Base-by-base conservation (phyloP, 2,329 filamentous ascomycete genomes). In the Ophiostoma triangulosporum region DNA sequence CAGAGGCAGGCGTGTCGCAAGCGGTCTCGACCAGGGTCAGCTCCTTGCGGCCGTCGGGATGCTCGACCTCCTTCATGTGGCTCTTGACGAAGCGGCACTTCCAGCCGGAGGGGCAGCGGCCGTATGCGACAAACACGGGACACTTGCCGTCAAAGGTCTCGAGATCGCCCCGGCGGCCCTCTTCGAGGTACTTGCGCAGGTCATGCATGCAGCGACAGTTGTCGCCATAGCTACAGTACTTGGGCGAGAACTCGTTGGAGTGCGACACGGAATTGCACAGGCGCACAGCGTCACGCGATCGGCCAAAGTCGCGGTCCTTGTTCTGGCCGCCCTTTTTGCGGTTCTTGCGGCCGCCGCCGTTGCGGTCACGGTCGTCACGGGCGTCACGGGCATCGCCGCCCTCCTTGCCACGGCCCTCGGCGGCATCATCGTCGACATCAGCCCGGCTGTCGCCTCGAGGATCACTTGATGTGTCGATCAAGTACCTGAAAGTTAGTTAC, bases 11-110 rank as follows among this genome's bases (percentile, higher is more conserved):
- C 3, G 29, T 20, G 52, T 60, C 62, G 8, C 43, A 24, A 12
- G 15, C 26, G 38, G 61, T 59, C 11, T 80, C 77, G 20, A 85
- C 62, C 49, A 95, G 73, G 3, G 91, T 73, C 51, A 97, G 70
- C 68, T 97, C 91, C 62, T 86, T 88, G 60, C 79, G 78, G 8
- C 89, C 91, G 65, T 95, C 90, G 52, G 83, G 81, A 20, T 74
- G 80, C 59, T 86, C 80, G 24, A 86, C 69, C 68, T 97, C 91
- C 57, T 82, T 76, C 62, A 88, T 93, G 68, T 98, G 93, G 58
- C 88, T 94, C 58, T 78, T 78, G 32, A 88, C 85, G 64, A 96
- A 95, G 22, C 91, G 84, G 66, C 93, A 98, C 66, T 91, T 95
- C 90, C 91, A 98, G 6, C 93, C 93, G 14, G 84, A 80, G 49